phyloP scores from a whole-genome alignment of 2,329 filamentous ascomycete genomes.

The Diplodia sapinea region DNA sequence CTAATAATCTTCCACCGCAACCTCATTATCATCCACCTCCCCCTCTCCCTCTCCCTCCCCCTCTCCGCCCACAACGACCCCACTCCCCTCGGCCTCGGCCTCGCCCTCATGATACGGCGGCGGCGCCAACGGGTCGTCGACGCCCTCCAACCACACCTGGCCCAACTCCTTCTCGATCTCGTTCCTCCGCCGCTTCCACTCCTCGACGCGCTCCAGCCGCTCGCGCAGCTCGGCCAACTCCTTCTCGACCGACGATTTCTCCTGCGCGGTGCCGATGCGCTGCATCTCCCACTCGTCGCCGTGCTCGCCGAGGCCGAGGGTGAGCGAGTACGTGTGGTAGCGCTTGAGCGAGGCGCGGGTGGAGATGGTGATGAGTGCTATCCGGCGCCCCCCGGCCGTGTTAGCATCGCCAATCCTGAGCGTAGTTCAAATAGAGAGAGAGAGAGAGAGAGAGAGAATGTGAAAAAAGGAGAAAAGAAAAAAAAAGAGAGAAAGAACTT shows the following conservation, averaged over 20 bases:
- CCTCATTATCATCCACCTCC: conserved; percentile 14
- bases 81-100: neutral
- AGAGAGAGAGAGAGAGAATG: too few relatives aligned
- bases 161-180: conserved; percentile 84
- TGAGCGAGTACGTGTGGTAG: conserved; percentile 91
- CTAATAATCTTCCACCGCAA: conserved; percentile 9
- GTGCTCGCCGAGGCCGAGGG: conserved; percentile 77
- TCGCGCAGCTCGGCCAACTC: conserved; percentile 86
- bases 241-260: conserved; percentile 91
- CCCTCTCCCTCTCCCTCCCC: conserved; percentile 10
- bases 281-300: conserved; percentile 93
- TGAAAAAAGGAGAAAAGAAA: neutral
- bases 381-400: too few relatives aligned
- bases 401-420: too few relatives aligned
- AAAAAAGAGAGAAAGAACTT: conserved; percentile 50
- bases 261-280: conserved; percentile 88
- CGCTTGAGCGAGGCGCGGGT: conserved; percentile 93
- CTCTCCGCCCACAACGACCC: conserved; percentile 21
- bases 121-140: conserved; percentile 45
- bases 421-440: too few relatives aligned
- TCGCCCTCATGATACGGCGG: conserved; percentile 43
- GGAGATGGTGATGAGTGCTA: conserved; percentile 85
- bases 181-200: conserved; percentile 77
- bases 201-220: conserved; percentile 77
- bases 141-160: conserved; percentile 63